Percentiles rank a stretch among this genome's conserved stretches.
phyloP scores from a whole-genome alignment of 371 early-diverging fungal species.

The Mucor velutinosus region DNA sequence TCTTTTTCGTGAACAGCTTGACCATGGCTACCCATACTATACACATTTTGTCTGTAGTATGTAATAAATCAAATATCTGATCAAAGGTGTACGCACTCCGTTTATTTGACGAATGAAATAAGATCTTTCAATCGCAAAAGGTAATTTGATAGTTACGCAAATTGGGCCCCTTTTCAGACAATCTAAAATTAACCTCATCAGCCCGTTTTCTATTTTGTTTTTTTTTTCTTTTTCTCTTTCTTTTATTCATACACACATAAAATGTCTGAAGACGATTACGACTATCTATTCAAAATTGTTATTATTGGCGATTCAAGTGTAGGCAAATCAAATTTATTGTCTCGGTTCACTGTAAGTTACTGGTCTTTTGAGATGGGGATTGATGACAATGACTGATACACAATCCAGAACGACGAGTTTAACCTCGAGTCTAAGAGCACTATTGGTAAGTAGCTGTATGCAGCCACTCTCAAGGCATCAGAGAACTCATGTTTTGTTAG shows the following conservation, averaged over 20 bases:
- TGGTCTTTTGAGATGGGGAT: too few relatives aligned
- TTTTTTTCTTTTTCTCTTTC: background rate
- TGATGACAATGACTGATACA: background rate
- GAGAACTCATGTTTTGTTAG: constrained; percentile 7
- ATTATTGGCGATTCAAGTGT: constrained; percentile 52
- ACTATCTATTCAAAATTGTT: constrained; percentile 54
- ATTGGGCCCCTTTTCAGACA: background rate
- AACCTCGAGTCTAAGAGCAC: constrained; percentile 98
- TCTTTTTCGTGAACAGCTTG: too few relatives aligned
- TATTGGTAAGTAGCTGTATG: constrained; percentile 62
- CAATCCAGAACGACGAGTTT: constrained; percentile 85
- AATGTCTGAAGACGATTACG: constrained; percentile 45
- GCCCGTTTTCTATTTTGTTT: background rate
- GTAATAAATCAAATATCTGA: too few relatives aligned
- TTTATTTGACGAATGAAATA: background rate
- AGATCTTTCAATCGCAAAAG: background rate
- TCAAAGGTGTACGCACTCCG: background rate
- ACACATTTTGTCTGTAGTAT: too few relatives aligned
- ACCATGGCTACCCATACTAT: too few relatives aligned
- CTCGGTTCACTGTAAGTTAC: constrained; percentile 40
- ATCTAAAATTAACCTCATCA: background rate
- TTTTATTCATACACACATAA: background rate
- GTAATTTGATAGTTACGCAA: background rate
- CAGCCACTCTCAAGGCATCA: background rate
- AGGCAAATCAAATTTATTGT: constrained; percentile 49